phyloP scores from a whole-genome alignment of 805 yeast species.

The Vanderwaltozyma yarrowii region DNA sequence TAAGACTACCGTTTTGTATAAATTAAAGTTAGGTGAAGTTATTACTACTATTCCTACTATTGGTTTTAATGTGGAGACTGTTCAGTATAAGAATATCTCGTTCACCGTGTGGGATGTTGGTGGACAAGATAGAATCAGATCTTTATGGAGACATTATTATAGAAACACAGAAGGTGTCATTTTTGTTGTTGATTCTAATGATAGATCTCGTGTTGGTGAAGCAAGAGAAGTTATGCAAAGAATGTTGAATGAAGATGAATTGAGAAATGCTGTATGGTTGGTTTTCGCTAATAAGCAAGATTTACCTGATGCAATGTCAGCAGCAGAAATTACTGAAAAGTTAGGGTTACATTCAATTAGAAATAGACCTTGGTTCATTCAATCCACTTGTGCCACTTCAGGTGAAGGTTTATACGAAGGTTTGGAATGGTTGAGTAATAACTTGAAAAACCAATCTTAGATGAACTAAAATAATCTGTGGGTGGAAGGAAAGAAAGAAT shows the following conservation, averaged over 20 bases:
- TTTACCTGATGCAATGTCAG: conserved; percentile 98
- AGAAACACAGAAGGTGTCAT: conserved; percentile 98
- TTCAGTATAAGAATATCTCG: conserved; percentile 92
- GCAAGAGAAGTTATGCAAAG: conserved; percentile 98
- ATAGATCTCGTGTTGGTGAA: conserved; percentile 94
- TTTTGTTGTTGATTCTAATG: conserved; percentile 95
- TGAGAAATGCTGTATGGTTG: conserved; percentile 88
- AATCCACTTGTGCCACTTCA: conserved; percentile 97
- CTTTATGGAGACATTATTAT: conserved; percentile 98
- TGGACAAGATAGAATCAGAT: conserved; percentile 99
- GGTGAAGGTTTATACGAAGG: conserved; percentile 99
- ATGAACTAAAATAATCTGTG: too few species aligned
- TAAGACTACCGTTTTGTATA: conserved; percentile 92
- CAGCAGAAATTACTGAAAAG: conserved; percentile 96
- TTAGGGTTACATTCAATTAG: conserved; percentile 93
- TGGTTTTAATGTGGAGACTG: conserved; percentile 96
- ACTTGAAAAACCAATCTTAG: conserved; percentile 57
- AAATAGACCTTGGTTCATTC: conserved; percentile 99
- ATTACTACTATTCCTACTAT: conserved; percentile 95
- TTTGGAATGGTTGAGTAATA: conserved; percentile 91
- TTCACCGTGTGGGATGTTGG: conserved; percentile 99
- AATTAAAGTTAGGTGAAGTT: conserved; percentile 90
- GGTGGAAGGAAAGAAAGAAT: too few species aligned
- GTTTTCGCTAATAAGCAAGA: conserved; percentile 98
- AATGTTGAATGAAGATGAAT: conserved; percentile 97